A percentile compares a stretch with the other conserved stretches of the same genome.
Conservation (phyloP, 1,284 basidiomycete genomes). For the Apiotrichum brassicae region DNA sequence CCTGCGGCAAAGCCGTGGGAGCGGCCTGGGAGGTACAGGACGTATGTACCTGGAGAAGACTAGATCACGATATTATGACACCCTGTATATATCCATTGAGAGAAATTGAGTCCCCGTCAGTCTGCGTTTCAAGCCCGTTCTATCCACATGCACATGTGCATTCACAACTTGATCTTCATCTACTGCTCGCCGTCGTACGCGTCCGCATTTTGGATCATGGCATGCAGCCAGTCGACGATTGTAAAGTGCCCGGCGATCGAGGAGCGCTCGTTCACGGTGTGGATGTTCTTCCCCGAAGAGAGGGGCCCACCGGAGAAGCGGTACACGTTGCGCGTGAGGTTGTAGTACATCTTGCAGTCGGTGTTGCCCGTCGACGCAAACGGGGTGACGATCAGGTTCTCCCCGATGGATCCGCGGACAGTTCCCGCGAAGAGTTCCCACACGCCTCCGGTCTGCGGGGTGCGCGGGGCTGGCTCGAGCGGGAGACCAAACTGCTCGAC, state of each 20-base stretch:
- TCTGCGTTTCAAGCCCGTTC: no score
- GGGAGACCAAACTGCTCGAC: constrained; percentile 39
- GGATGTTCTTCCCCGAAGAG: constrained; percentile 16
- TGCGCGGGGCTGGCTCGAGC: constrained; percentile 44
- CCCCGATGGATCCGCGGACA: constrained; percentile 36
- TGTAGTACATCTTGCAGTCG: constrained; percentile 37
- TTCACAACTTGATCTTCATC: no score
- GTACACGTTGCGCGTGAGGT: constrained; percentile 42
- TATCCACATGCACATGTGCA: no score
- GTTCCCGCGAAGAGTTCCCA: constrained; percentile 46
- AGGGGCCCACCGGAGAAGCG: constrained; percentile 34
- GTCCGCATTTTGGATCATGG: constrained; percentile 43
- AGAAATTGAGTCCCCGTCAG: no score
- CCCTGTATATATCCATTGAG: no score
- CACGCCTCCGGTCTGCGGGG: constrained; percentile 32
- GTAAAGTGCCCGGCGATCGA: constrained; percentile 30
- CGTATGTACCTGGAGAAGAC: constrained; percentile 9
- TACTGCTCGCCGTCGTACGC: constrained; percentile 38
- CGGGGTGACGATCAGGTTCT: constrained; percentile 37
- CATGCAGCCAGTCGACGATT: constrained; percentile 42
- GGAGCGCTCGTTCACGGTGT: constrained; percentile 43
- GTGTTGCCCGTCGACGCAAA: constrained; percentile 26
- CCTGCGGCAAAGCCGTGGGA: constrained; percentile 11
- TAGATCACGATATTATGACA: no score
- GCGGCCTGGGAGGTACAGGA: constrained; percentile 14